Conservation (phyloP, 257 asterid genomes). For the Capsicum baccatum region DNA sequence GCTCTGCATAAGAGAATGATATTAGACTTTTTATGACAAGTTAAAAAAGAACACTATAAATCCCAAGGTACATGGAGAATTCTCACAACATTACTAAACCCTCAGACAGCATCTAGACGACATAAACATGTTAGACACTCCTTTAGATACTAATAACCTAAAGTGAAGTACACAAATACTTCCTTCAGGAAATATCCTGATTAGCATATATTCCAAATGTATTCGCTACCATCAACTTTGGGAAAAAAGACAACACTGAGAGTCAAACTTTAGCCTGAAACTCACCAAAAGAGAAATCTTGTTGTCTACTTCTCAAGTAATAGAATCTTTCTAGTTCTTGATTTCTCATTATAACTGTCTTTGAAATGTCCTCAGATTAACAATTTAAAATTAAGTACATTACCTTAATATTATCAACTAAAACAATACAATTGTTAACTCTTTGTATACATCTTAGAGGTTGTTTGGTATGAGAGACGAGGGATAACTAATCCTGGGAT, state of each 20-base stretch:
- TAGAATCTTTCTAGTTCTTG: slow-evolving; percentile 2
- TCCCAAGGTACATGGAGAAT: not conserved
- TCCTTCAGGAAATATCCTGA: not conserved
- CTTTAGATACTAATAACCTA: not conserved
- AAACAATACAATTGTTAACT: not conserved
- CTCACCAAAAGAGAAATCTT: not conserved
- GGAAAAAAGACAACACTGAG: not conserved
- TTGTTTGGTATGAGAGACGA: too few species aligned
- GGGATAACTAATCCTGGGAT: too few species aligned
- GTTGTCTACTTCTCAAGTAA: too few species aligned
- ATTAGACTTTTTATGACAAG: not conserved
- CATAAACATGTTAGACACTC: not conserved
- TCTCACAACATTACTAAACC: not conserved
- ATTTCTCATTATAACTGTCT: not conserved
- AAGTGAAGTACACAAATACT: not conserved
- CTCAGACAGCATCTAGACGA: not conserved
- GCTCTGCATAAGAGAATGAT: slow-evolving; percentile 24
- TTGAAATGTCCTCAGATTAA: not conserved
- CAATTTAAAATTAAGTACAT: not conserved
- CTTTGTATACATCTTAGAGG: not conserved
- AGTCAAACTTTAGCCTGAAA: not conserved
- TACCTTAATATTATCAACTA: slow-evolving; percentile 8
- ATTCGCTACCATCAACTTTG: not conserved
- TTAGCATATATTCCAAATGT: not conserved
- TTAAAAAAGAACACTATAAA: not conserved